These are phyloP conservation scores for Cladosporium colombiae DNA, from an alignment of 2,329 filamentous ascomycete species.

Conservation along the genomic window DNA sequence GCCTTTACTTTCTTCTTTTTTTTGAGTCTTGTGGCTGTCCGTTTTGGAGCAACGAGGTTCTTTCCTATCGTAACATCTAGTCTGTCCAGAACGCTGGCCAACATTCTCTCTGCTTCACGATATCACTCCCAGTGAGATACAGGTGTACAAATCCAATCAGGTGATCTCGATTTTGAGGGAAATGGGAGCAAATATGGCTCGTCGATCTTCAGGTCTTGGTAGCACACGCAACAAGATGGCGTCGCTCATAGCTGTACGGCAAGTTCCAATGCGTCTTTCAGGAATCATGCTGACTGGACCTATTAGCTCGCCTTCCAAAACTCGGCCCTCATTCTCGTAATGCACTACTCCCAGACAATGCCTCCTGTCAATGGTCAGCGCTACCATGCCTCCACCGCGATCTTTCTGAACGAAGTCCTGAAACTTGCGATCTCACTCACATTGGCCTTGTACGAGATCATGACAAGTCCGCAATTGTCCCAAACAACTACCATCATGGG, in stretches of 20 bases:
- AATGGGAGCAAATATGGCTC: constrained; percentile 15
- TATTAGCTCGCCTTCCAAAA: constrained; percentile 75
- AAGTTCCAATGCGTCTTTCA: background rate
- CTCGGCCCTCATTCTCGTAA: constrained; percentile 75
- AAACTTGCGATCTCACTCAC: constrained; percentile 86
- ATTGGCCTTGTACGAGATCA: constrained; percentile 85
- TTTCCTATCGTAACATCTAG: background rate
- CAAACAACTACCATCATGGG: constrained; percentile 60
- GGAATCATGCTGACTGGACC: background rate
- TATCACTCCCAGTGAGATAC: background rate
- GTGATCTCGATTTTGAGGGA: background rate
- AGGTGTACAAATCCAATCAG: background rate
- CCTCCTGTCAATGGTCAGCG: constrained; percentile 78
- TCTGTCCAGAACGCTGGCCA: background rate
- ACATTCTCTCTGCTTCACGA: background rate
- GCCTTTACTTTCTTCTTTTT: constrained; percentile 6
- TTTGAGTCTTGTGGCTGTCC: constrained; percentile 3
- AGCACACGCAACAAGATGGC: constrained; percentile 10
- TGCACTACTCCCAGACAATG: constrained; percentile 96
- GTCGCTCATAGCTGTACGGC: constrained; percentile 15
- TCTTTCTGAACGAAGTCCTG: constrained; percentile 89
- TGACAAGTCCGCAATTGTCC: constrained; percentile 74
- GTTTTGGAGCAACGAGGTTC: background rate
- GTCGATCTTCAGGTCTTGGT: background rate
- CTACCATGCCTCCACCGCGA: constrained; percentile 90